Evolutionary conservation across 768 basidiomycete species (phyloP).

Genomic region (Hygrophoropsis aurantiaca): DNA sequence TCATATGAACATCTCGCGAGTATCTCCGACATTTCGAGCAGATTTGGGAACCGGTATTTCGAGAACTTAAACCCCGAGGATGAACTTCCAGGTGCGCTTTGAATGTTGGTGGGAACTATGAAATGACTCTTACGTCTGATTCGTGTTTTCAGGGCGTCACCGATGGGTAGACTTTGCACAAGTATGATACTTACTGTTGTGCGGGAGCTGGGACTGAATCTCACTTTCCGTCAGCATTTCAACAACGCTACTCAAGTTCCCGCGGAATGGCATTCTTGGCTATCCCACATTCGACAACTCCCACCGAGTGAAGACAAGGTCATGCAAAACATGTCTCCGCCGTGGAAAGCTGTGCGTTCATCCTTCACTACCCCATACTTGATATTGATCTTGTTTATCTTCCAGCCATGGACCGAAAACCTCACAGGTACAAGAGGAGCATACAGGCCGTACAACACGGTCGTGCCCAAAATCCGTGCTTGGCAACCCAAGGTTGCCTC

Average conservation of each 20-base stretch:
- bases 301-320: slow-evolving; percentile 76
- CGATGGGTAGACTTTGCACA: slow-evolving; percentile 96
- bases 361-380: background rate
- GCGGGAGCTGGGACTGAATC: background rate
- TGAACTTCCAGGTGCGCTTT: slow-evolving; percentile 77
- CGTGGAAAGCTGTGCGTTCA: slow-evolving; percentile 80
- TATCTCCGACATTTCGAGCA: slow-evolving; percentile 28
- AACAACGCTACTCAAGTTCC: slow-evolving; percentile 93
- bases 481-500: slow-evolving; percentile 77
- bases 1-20: background rate
- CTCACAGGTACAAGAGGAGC: slow-evolving; percentile 92
- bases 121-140: slow-evolving; percentile 5
- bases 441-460: slow-evolving; percentile 88
- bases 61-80: slow-evolving; percentile 88
- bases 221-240: slow-evolving; percentile 56
- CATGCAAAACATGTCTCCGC: slow-evolving; percentile 64
- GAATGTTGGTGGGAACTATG: background rate
- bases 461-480: slow-evolving; percentile 71
- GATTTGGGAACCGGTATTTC: slow-evolving; percentile 93
- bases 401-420: slow-evolving; percentile 82
- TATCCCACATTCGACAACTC: slow-evolving; percentile 83
- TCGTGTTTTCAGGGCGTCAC: slow-evolving; percentile 68
- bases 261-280: slow-evolving; percentile 97
- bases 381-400: background rate
- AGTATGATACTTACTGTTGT: slow-evolving; percentile 38